These are phyloP conservation scores for Pseudocercospora fuligena DNA, from an alignment of 2,329 filamentous ascomycete genomes.

Conservation along the genomic window DNA sequence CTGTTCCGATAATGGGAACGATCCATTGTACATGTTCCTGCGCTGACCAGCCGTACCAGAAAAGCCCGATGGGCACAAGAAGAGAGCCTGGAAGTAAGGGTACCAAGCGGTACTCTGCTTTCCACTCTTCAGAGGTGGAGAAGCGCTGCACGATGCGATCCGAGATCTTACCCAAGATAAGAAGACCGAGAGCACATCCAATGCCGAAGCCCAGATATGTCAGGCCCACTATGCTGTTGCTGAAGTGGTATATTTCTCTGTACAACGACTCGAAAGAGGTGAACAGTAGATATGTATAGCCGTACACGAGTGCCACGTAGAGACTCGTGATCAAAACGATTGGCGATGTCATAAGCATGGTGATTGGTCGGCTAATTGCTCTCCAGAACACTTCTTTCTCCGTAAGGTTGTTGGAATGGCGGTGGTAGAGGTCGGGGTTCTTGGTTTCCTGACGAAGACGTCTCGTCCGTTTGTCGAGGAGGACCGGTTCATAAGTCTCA, in stretches of 20 bases:
- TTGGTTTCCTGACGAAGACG: neutral
- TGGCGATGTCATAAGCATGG: neutral
- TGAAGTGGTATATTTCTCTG: neutral
- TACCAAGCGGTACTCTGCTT: slow-evolving; percentile 9
- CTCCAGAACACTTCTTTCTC: neutral
- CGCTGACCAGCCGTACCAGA: slow-evolving; percentile 48
- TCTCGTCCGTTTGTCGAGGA: neutral
- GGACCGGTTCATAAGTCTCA: slow-evolving; percentile 4
- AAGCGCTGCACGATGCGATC: slow-evolving; percentile 11
- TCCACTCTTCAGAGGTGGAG: neutral
- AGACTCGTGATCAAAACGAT: too few relatives aligned
- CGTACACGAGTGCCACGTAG: too few relatives aligned
- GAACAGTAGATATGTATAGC: too few relatives aligned
- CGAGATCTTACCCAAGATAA: slow-evolving; percentile 1
- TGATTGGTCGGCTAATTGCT: neutral
- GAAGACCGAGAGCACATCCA: slow-evolving; percentile 1
- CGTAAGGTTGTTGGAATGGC: slow-evolving; percentile 1
- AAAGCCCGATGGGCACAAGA: slow-evolving; percentile 45
- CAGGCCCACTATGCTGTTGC: neutral
- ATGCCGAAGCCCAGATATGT: slow-evolving; percentile 1
- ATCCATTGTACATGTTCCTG: neutral
- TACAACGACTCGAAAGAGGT: neutral
- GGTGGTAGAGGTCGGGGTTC: slow-evolving; percentile 3
- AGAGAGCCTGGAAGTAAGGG: neutral
- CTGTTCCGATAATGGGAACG: neutral